Conservation (phyloP, 306 rosid genomes). For the Rosa lucieae region DNA sequence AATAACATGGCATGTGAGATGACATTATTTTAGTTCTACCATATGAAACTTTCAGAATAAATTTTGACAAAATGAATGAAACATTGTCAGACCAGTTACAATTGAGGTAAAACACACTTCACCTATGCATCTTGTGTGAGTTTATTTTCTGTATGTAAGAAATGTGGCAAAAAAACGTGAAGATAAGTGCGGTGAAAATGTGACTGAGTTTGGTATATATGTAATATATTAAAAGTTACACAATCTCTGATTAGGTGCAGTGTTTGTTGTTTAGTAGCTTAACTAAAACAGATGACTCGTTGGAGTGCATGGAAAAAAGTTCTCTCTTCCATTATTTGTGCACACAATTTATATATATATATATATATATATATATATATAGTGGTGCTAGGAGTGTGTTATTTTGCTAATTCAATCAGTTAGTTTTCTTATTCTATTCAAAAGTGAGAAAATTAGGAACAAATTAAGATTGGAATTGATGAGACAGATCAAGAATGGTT, state of each 20-base stretch:
- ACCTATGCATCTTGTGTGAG: neutral
- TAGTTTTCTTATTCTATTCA: neutral
- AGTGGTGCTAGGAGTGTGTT: conserved; percentile 16
- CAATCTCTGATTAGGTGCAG: conserved; percentile 14
- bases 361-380: neutral
- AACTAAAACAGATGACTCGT: conserved; percentile 11
- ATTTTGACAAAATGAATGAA: neutral
- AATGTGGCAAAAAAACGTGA: neutral
- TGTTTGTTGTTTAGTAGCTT: conserved; percentile 27
- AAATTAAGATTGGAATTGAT: conserved; percentile 6
- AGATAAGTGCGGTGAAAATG: neutral
- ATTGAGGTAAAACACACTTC: neutral
- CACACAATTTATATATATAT: neutral
- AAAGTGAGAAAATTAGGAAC: conserved; percentile 22
- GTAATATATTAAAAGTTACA: neutral
- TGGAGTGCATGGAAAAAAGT: conserved; percentile 1
- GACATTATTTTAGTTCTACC: neutral
- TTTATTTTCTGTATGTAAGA: neutral
- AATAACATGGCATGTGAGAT: neutral
- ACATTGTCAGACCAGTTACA: neutral
- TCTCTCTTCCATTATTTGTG: conserved; percentile 6
- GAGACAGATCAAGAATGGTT: conserved; percentile 35
- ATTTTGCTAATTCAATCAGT: conserved; percentile 10
- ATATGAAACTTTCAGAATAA: neutral
- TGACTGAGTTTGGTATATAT: neutral